Evolutionary conservation across 2,329 filamentous ascomycete genomes (phyloP), one percentile per base, ranked within the genome.

Genomic region (Gnomoniopsis smithogilvyi): DNA sequence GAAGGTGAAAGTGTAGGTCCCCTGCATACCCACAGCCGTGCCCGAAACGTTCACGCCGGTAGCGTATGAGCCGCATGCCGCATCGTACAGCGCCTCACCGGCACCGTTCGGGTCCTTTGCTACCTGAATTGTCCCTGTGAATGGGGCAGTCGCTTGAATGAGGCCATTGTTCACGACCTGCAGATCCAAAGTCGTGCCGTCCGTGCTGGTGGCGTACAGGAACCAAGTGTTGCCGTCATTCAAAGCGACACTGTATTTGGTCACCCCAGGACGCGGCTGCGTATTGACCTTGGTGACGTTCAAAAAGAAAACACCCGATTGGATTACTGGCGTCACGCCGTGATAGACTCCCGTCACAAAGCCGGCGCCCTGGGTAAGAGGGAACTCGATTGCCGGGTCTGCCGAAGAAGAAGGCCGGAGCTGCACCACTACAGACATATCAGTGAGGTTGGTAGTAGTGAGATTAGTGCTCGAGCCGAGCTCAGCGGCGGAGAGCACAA

Each of bases 361-460:
- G 0, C 85, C 88, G 86, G 96, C 95, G 12, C 95, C 95, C 69
- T 98, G 94, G 0, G 96, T 86, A 8, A 97, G 70, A 0, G 93
- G 92, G 64, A 96, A 92, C 0, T 84, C 88, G 21, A 98, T 81
- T 1, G 82, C 78, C 0, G 88, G 82, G 1, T 78, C 71, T 8
- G 81, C 79, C 2, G 77, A 76, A n/a, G 72, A 68, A 22, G 78
- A 75, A 2, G 80, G 78, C 53, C 77, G 81, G 34, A 98, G 77
- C 48, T 90, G 88, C 49, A 92, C 85, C 63, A 91, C 86, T 15
- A 75, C 82, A 38, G 78, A 90, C 68, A 78, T 88, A 54, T 78
- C 84, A 58, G 78, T 87, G 64, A 81, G 72, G 65, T 73, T 76
- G 70, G 83, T 78, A 15, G 71, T 78, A 0, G 81, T 83, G 33